A percentile compares a stretch with the other conserved stretches of the same genome.
These are phyloP conservation scores for Cylindrotheca closterium DNA, from an alignment of 108 stramenopile genomes.

Conservation along the genomic window DNA sequence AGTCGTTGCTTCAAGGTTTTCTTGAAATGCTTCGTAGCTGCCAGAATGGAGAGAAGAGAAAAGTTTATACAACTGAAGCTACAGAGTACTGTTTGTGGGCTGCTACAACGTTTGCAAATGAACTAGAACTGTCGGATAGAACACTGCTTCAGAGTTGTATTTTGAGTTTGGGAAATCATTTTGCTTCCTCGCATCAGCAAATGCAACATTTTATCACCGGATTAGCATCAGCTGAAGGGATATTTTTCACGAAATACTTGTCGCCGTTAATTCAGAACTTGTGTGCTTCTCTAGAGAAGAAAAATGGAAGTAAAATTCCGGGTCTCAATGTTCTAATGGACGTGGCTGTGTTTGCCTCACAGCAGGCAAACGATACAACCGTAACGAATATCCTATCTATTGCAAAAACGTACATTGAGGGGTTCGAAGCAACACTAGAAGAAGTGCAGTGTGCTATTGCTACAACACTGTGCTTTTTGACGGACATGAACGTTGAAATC, in stretches of 20 bases:
- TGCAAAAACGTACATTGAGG: conserved; percentile 18
- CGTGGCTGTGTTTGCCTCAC: conserved; percentile 5
- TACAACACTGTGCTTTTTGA: conserved; percentile 44
- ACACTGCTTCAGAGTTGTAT: not conserved
- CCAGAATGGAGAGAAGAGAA: not conserved
- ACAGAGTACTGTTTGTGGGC: conserved; percentile 24
- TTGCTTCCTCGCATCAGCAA: not conserved
- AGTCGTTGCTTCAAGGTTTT: conserved; percentile 1
- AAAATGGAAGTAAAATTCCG: conserved; percentile 9
- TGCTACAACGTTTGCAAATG: conserved; percentile 1
- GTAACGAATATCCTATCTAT: too few species aligned
- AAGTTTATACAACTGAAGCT: conserved; percentile 1
- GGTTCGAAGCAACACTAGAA: not conserved
- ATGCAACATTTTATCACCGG: conserved; percentile 5
- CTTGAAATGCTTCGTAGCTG: conserved; percentile 4
- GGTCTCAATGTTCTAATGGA: conserved; percentile 26
- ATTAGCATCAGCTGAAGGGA: conserved; percentile 1
- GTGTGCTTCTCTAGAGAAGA: conserved; percentile 11
- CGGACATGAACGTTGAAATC: conserved; percentile 37
- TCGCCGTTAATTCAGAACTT: conserved; percentile 10
- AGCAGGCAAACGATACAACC: too few species aligned
- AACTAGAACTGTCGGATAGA: conserved; percentile 1
- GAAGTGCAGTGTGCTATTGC: conserved; percentile 32
- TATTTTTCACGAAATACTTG: not conserved
- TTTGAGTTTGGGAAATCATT: not conserved